Conservation (phyloP, 2,329 filamentous ascomycete genomes). For the Macrophomina phaseolina region DNA sequence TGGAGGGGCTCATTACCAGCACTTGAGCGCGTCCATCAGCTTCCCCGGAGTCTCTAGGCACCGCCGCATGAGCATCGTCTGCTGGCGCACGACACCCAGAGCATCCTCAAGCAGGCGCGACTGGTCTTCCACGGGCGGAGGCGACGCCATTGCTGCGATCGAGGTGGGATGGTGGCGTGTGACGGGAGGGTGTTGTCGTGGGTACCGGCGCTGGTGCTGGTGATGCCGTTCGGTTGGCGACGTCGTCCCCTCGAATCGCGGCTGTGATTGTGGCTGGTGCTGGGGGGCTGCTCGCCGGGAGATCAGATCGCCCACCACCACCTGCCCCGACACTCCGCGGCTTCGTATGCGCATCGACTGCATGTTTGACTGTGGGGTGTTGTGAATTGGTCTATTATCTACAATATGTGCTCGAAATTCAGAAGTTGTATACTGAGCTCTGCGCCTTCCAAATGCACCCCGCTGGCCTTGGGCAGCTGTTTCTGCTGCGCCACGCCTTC, state of each 20-base stretch:
- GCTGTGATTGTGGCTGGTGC: conserved; percentile 19
- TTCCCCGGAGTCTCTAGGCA: conserved; percentile 96
- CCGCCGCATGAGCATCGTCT: conserved; percentile 96
- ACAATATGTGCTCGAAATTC: neutral
- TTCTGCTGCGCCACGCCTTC: conserved; percentile 19
- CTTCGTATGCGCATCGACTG: conserved; percentile 9
- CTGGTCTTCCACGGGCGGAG: conserved; percentile 62
- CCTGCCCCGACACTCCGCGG: neutral
- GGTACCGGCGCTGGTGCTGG: conserved; percentile 18
- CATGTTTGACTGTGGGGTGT: neutral
- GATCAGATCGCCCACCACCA: conserved; percentile 9
- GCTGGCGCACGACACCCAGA: conserved; percentile 92
- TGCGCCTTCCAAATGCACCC: conserved; percentile 17
- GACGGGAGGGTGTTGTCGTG: conserved; percentile 26
- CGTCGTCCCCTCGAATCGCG: conserved; percentile 21
- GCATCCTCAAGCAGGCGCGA: conserved; percentile 97
- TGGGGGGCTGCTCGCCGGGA: conserved; percentile 6
- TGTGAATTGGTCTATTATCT: neutral
- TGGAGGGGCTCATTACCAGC: conserved; percentile 69
- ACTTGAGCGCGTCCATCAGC: conserved; percentile 99
- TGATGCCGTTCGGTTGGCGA: conserved; percentile 27
- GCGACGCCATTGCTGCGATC: conserved; percentile 57
- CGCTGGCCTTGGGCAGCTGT: neutral
- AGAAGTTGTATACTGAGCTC: neutral
- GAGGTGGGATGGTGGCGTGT: conserved; percentile 52